phyloP scores from a whole-genome alignment of 2,329 filamentous ascomycete genomes.

The Cercospora nicotianae region DNA sequence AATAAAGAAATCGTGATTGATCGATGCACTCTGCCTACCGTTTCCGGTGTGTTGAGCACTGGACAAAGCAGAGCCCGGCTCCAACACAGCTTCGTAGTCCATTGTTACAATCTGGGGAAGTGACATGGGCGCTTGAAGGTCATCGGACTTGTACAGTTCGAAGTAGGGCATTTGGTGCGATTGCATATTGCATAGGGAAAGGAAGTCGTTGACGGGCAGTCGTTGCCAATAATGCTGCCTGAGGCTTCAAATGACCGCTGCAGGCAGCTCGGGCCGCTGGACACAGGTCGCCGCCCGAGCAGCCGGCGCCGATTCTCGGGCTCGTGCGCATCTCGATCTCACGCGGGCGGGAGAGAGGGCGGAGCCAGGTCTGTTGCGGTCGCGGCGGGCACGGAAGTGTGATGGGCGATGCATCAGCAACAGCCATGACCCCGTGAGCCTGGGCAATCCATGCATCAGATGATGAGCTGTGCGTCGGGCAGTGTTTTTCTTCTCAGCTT shows the following conservation, averaged over 20 bases:
- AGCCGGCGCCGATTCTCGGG: neutral
- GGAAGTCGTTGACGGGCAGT: neutral
- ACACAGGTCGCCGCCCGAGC: neutral
- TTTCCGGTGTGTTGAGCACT: neutral
- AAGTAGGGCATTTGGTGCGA: neutral
- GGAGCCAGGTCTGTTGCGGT: neutral
- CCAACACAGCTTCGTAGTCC: neutral
- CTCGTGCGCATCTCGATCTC: neutral
- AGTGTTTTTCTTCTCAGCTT: neutral
- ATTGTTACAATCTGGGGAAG: neutral
- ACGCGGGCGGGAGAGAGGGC: neutral
- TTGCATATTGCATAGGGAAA: neutral
- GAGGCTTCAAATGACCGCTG: neutral
- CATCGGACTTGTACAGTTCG: neutral
- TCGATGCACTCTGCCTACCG: neutral
- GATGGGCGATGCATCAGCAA: neutral
- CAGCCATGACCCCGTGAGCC: neutral
- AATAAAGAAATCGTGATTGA: neutral
- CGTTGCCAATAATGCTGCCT: neutral
- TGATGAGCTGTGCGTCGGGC: neutral
- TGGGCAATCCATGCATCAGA: neutral
- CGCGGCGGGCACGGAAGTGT: neutral
- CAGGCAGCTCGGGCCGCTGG: neutral
- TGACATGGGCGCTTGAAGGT: neutral
- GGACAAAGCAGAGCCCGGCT: neutral